phyloP scores from a whole-genome alignment of 2,329 filamentous ascomycete genomes.

The Fusarium pininemorale region DNA sequence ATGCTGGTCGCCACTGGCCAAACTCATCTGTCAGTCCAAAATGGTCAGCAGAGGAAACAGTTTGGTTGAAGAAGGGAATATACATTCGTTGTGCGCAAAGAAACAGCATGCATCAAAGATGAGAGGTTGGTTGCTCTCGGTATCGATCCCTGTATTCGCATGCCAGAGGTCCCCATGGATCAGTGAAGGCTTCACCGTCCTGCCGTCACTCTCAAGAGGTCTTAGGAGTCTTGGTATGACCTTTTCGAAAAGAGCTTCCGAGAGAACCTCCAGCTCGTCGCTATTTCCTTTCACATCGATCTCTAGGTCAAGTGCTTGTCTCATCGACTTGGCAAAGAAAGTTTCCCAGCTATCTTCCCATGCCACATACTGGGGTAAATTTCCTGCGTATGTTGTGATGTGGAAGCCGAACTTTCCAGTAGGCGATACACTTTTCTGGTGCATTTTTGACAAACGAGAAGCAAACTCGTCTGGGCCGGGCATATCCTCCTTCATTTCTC shows the following conservation, averaged over 20 bases:
- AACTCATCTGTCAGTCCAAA: not conserved
- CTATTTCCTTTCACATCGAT: rapidly evolving
- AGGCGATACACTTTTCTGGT: not conserved
- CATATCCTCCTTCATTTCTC: not conserved
- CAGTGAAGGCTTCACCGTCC: rapidly evolving
- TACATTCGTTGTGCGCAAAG: not conserved
- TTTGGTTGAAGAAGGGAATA: too few species aligned
- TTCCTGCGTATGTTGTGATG: not conserved
- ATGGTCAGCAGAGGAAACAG: too few species aligned
- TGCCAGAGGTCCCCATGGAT: not conserved
- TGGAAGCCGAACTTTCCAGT: not conserved
- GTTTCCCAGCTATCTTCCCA: not conserved
- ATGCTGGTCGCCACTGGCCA: not conserved
- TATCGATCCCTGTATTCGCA: not conserved
- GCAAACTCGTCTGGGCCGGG: not conserved
- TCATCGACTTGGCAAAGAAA: not conserved
- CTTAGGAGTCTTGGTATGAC: not conserved
- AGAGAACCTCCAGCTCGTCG: not conserved
- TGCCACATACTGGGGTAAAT: not conserved
- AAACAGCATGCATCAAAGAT: not conserved
- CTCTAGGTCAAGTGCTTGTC: not conserved
- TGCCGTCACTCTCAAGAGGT: rapidly evolving
- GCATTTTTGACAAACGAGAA: not conserved
- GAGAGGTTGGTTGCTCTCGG: not conserved
- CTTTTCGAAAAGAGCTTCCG: rapidly evolving